Conservation (phyloP, 2,329 filamentous ascomycete genomes). For the Nemania diffusa region DNA sequence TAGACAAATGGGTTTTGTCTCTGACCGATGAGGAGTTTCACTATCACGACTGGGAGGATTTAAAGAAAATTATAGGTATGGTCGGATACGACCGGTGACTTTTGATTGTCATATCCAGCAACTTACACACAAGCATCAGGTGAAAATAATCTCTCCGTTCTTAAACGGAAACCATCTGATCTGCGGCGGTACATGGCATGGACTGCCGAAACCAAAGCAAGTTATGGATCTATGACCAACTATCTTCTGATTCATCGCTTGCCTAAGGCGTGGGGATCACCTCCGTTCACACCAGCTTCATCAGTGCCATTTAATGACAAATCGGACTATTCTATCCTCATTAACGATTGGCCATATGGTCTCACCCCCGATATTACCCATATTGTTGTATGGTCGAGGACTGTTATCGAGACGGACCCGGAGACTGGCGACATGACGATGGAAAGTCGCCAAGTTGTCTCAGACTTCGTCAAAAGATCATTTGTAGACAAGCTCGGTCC, state of each 20-base stretch:
- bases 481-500: conserved; percentile 71
- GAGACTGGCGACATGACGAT: conserved; percentile 77
- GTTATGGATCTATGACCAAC: conserved; percentile 82
- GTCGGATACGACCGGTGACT: conserved; percentile 5
- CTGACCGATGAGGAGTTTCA: conserved; percentile 76
- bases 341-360: conserved; percentile 96
- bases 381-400: conserved; percentile 92
- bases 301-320: conserved; percentile 62
- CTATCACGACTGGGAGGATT: conserved; percentile 77
- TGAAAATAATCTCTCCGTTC: conserved; percentile 72
- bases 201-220: conserved; percentile 73
- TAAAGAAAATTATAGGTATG: conserved; percentile 74
- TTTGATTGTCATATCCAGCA: conserved; percentile 46
- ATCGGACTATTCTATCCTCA: conserved; percentile 74
- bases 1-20: conserved; percentile 67
- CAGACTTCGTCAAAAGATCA: conserved; percentile 73
- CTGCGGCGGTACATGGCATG: conserved; percentile 82
- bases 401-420: conserved; percentile 76
- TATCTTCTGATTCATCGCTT: conserved; percentile 81
- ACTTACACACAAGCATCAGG: conserved; percentile 45
- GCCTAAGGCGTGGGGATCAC: conserved; percentile 70
- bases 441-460: conserved; percentile 71
- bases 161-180: conserved; percentile 84
- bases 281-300: conserved; percentile 65
- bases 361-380: conserved; percentile 75